phyloP scores from a whole-genome alignment of 1,139 yeast genomes.

The Taiozyma onychis region DNA sequence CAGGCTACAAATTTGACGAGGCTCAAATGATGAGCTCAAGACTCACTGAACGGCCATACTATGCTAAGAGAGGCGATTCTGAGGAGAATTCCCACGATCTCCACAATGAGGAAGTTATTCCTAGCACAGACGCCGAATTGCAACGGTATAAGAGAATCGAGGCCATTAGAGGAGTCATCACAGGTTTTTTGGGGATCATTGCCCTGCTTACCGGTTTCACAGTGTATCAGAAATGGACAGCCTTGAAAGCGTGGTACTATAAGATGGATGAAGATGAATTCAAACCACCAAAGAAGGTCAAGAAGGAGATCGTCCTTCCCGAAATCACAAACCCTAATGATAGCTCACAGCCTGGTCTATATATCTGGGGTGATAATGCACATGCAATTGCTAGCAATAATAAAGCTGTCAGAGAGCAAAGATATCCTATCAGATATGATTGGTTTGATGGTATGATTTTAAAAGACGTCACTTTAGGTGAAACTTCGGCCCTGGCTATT shows the following conservation, averaged over 20 bases:
- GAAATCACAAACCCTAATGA: slow-evolving; percentile 25
- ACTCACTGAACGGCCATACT: slow-evolving; percentile 13
- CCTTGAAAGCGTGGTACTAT: background rate
- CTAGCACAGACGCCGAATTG: background rate
- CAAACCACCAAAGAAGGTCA: slow-evolving; percentile 4
- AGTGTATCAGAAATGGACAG: slow-evolving; percentile 1
- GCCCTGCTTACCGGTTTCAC: background rate
- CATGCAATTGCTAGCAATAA: slow-evolving; percentile 37
- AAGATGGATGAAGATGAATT: background rate
- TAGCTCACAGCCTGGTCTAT: slow-evolving; percentile 43
- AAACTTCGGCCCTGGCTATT: slow-evolving; percentile 54
- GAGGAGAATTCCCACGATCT: background rate
- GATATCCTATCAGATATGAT: slow-evolving; percentile 53
- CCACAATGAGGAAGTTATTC: background rate
- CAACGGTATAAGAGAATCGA: background rate
- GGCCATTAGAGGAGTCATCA: background rate
- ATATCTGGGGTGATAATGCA: slow-evolving; percentile 45
- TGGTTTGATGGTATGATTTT: slow-evolving; percentile 60
- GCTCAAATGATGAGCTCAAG: slow-evolving; percentile 14
- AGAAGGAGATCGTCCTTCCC: slow-evolving; percentile 22
- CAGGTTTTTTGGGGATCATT: background rate
- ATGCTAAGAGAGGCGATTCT: slow-evolving; percentile 10
- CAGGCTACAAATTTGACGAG: slow-evolving; percentile 13
- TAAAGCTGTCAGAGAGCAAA: slow-evolving; percentile 27
- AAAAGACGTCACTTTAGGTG: slow-evolving; percentile 51